Evolutionary conservation across 768 basidiomycete genomes (phyloP).

Genomic region (Porphyrellus cyaneotinctus): DNA sequence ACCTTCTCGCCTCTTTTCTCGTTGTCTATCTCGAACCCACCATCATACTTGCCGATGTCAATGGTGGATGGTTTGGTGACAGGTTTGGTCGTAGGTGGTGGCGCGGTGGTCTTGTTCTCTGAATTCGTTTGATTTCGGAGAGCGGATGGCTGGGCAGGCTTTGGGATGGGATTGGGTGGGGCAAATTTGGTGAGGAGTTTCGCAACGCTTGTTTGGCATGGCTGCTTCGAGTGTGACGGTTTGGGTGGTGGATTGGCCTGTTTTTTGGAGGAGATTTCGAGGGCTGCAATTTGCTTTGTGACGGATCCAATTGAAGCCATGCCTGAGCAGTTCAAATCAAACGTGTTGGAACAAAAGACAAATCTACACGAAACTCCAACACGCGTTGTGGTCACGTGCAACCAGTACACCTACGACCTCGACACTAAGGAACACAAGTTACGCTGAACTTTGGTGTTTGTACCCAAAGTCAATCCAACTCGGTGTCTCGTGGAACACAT

Average conservation of each 20-base stretch:
- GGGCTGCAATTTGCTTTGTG: constrained; percentile 64
- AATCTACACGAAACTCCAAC: constrained; percentile 10
- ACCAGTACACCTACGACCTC: background rate
- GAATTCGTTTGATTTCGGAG: constrained; percentile 38
- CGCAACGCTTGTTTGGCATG: constrained; percentile 57
- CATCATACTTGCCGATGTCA: constrained; percentile 91
- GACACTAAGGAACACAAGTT: too few species aligned
- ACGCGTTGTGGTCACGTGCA: constrained; percentile 31
- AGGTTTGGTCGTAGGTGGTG: constrained; percentile 19
- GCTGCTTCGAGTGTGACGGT: constrained; percentile 45
- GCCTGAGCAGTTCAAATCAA: background rate
- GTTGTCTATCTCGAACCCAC: constrained; percentile 91
- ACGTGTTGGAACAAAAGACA: background rate
- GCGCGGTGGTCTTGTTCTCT: constrained; percentile 27
- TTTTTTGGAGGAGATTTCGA: constrained; percentile 59
- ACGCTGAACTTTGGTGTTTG: background rate
- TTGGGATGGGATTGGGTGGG: constrained; percentile 48
- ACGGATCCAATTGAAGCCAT: constrained; percentile 51
- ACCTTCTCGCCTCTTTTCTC: constrained; percentile 73
- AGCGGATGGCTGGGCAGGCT: constrained; percentile 37
- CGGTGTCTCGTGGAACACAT: constrained; percentile 49
- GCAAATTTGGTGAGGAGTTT: constrained; percentile 75
- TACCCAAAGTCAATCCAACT: constrained; percentile 56
- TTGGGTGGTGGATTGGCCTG: constrained; percentile 32
- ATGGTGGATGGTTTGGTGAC: constrained; percentile 31